Evolutionary conservation across 1,139 yeast species (phyloP).

Genomic region (Magnusiomyces suaveolens): DNA sequence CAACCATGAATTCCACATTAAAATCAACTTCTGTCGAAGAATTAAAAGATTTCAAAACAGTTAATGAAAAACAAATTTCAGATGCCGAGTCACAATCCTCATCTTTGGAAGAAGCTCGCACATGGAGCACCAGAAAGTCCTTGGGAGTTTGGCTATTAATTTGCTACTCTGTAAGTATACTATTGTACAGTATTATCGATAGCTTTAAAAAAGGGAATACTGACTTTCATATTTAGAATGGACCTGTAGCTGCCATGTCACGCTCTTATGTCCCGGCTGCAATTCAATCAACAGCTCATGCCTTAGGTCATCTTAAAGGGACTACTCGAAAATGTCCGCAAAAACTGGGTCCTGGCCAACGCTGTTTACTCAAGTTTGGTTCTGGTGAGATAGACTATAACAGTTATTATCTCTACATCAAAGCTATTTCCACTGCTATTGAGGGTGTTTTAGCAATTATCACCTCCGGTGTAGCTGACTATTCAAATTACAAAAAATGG

Average conservation of each 20-base stretch:
- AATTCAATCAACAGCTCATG: conserved; percentile 36
- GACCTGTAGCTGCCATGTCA: conserved; percentile 40
- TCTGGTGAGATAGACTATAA: conserved; percentile 33
- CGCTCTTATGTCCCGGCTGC: conserved; percentile 40
- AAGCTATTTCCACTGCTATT: conserved; percentile 36
- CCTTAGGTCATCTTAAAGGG: conserved; percentile 28
- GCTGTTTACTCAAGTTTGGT: conserved; percentile 36
- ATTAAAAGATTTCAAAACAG: too few relatives aligned
- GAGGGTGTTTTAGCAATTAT: conserved; percentile 37
- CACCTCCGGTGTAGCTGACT: conserved; percentile 40
- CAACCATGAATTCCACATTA: too few relatives aligned
- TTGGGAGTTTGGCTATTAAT: conserved; percentile 30
- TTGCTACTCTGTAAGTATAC: conserved; percentile 22
- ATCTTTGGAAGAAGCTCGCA: conserved; percentile 5
- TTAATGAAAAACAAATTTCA: background rate
- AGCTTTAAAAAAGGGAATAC: too few relatives aligned
- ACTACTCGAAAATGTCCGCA: conserved; percentile 26
- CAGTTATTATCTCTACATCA: conserved; percentile 33
- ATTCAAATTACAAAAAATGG: conserved; percentile 36
- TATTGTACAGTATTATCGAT: too few relatives aligned
- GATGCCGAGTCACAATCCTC: background rate
- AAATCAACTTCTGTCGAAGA: too few relatives aligned
- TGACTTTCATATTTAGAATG: conserved; percentile 25
- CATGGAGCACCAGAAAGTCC: conserved; percentile 15
- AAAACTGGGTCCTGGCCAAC: conserved; percentile 30